Conservation (phyloP, 768 basidiomycete genomes). For the Wakefieldia striispora region DNA sequence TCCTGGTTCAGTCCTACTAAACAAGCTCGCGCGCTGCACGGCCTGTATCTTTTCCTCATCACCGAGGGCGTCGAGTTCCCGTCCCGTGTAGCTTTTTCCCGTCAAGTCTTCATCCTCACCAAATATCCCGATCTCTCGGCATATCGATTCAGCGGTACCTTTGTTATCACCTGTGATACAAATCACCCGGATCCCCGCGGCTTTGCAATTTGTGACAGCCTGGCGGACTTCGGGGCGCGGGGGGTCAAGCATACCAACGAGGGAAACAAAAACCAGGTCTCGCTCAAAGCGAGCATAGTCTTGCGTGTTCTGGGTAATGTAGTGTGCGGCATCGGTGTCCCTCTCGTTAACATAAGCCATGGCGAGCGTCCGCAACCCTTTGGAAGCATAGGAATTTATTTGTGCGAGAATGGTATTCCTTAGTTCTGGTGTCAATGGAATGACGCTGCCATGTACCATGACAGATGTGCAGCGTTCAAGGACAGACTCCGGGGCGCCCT, state of each 20-base stretch:
- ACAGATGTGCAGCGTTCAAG: slow-evolving; percentile 83
- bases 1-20: slow-evolving; percentile 90
- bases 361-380: slow-evolving; percentile 88
- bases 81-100: slow-evolving; percentile 95
- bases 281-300: slow-evolving; percentile 92
- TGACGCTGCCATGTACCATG: slow-evolving; percentile 58
- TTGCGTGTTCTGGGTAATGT: slow-evolving; percentile 70
- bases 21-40: slow-evolving; percentile 85
- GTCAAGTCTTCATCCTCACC: slow-evolving; percentile 79
- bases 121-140: slow-evolving; percentile 94
- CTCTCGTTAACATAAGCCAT: slow-evolving; percentile 81
- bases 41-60: slow-evolving; percentile 81
- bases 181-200: slow-evolving; percentile 92
- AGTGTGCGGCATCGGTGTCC: slow-evolving; percentile 77
- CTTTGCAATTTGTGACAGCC: slow-evolving; percentile 86
- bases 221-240: slow-evolving; percentile 89
- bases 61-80: slow-evolving; percentile 81
- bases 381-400: slow-evolving; percentile 70
- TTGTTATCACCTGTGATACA: slow-evolving; percentile 99
- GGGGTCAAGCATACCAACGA: slow-evolving; percentile 98
- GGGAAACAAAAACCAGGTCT: slow-evolving; percentile 88
- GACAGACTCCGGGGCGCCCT: slow-evolving; percentile 95
- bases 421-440: slow-evolving; percentile 64
- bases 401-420: slow-evolving; percentile 59
- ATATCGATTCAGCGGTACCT: slow-evolving; percentile 96